Conservation (phyloP, 2,329 filamentous ascomycete species). For the Teratosphaeriaceae sp. region DNA sequence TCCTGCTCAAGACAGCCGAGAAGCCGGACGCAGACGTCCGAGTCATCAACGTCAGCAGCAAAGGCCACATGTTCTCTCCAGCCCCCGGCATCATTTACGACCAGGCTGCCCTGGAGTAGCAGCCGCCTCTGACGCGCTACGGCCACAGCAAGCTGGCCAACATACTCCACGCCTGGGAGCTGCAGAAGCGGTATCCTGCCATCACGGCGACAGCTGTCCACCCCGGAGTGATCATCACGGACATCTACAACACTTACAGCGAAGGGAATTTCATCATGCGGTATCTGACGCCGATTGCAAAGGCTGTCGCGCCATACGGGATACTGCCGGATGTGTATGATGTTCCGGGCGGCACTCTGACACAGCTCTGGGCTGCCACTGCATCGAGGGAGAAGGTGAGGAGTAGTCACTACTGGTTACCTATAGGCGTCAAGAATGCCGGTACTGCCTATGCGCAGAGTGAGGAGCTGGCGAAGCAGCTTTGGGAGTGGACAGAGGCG, state of each 20-base stretch:
- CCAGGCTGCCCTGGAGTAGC: constrained; percentile 21
- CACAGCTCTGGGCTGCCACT: constrained; percentile 38
- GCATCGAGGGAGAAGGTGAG: constrained; percentile 24
- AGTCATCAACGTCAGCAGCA: constrained; percentile 36
- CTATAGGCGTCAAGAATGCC: constrained; percentile 27
- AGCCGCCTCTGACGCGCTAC: constrained; percentile 35
- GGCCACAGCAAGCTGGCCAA: constrained; percentile 47
- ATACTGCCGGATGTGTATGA: constrained; percentile 1
- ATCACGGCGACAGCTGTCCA: constrained; percentile 42
- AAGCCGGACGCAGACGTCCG: constrained; percentile 36
- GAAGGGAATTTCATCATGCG: not conserved
- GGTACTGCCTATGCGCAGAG: constrained; percentile 18
- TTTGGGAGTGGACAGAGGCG: constrained; percentile 33
- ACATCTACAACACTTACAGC: constrained; percentile 2
- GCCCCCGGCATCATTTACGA: constrained; percentile 23
- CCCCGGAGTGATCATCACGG: constrained; percentile 31
- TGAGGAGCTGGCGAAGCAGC: constrained; percentile 21
- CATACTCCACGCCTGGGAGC: constrained; percentile 38
- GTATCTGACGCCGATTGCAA: not conserved
- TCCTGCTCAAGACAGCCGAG: constrained; percentile 35
- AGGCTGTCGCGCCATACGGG: not conserved
- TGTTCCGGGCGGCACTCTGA: constrained; percentile 17
- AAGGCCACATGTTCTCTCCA: constrained; percentile 18
- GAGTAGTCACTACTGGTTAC: constrained; percentile 40
- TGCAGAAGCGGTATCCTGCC: constrained; percentile 38